Evolutionary conservation across 192 early-diverging fungal species (phyloP), one percentile per base, ranked within the genome.

Genomic region (Coemansia sp.): DNA sequence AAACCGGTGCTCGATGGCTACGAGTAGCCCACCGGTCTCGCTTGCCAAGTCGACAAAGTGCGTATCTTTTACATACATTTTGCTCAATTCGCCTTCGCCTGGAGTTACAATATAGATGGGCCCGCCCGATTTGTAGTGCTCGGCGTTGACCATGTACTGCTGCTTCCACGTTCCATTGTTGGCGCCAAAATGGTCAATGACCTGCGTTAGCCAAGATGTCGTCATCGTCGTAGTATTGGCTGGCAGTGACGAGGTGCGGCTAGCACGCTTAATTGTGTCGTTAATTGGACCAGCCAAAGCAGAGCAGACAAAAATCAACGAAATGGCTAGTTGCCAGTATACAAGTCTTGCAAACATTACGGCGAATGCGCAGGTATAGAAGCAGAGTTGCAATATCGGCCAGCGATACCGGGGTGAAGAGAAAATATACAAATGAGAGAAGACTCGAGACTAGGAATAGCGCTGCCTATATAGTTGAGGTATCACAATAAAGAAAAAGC

Each of bases 1-100:
- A 65, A 82, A 89, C 29, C 89, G 63, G 46, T 89, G 90, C 62
- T 91, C 87, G 27, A 89, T 29, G 0, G 70, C 70, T 11, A 89
- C 83, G 10, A 89, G 59, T 1, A 88, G 60, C 14, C 84, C 89
- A 46, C 84, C 71, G 1, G 85, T 84, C 11, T 71, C 59, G 51
- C 83, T 70, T 1, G 86, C 86, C 36, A 89, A 46, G 32, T 76
- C 67, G 53, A 36, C 41, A 15, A 79, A 63, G 39, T 70, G 68
- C 3, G 60, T 59, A 3, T 53, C 17, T 42, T 73, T 63, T 2
- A 58, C 64, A 11, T 56, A 67, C 32, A 46, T 62, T 22, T 35
- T 24, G 32, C 47, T 60, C 25, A 72, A 43, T 15, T 62, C 31
- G 36, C 15, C 36, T 49, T 78, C 76, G 6, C 76, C 76, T 8